These are phyloP conservation scores for Trichoderma sp. DNA, from an alignment of 2,329 filamentous ascomycete genomes.

Conservation along the genomic window DNA sequence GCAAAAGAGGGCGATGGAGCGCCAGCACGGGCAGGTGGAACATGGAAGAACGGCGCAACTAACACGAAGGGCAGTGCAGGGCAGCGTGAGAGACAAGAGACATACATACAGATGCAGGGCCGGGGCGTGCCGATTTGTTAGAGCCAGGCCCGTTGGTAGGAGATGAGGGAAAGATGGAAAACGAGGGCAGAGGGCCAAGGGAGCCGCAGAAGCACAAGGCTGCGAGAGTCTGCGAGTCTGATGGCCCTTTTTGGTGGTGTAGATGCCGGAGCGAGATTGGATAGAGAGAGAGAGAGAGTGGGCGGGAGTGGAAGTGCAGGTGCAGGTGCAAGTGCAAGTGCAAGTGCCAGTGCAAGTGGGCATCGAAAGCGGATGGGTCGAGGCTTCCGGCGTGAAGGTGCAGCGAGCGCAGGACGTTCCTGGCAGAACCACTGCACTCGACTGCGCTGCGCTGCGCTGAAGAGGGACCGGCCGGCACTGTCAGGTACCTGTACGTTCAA, in stretches of 20 bases:
- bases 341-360: slow-evolving; percentile 26
- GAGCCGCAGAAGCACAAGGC: slow-evolving; percentile 19
- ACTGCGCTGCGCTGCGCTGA: not conserved
- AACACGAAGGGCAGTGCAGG: slow-evolving; percentile 26
- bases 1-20: not conserved
- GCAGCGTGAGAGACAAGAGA: slow-evolving; percentile 1
- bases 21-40: slow-evolving; percentile 15
- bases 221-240: slow-evolving; percentile 21
- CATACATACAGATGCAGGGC: slow-evolving; percentile 20
- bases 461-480: slow-evolving; percentile 3
- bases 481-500: not conserved
- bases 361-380: slow-evolving; percentile 32
- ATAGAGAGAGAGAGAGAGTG: slow-evolving; percentile 13
- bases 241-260: slow-evolving; percentile 27
- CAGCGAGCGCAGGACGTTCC: slow-evolving; percentile 32
- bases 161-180: not conserved
- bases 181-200: slow-evolving; percentile 9
- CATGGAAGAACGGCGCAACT: slow-evolving; percentile 25
- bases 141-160: not conserved
- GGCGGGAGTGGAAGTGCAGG: slow-evolving; percentile 20
- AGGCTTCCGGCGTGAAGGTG: slow-evolving; percentile 35
- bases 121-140: not conserved
- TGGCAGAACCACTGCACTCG: slow-evolving; percentile 19
- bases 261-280: slow-evolving; percentile 34
- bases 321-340: too few relatives aligned